These are phyloP conservation scores for Saccharomycopsis hybrid DNA, from an alignment of 1,139 yeast species.

Conservation along the genomic window DNA sequence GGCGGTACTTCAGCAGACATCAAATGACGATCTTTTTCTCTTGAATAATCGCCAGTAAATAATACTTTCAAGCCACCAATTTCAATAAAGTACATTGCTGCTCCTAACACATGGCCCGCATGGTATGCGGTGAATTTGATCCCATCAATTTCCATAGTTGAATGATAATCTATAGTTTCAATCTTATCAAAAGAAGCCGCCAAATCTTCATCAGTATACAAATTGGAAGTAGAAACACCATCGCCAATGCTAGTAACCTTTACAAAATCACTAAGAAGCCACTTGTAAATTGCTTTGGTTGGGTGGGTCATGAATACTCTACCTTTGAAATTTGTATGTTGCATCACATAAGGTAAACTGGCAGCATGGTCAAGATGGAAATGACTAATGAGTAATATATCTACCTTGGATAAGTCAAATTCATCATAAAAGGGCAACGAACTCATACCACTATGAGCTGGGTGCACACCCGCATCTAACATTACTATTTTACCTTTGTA, in stretches of 20 bases:
- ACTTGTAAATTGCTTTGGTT: slow-evolving; percentile 92
- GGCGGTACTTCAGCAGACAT: slow-evolving; percentile 96
- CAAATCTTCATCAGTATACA: slow-evolving; percentile 88
- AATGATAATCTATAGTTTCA: slow-evolving; percentile 92
- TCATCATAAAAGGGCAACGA: slow-evolving; percentile 94
- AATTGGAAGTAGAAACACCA: slow-evolving; percentile 35
- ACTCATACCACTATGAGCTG: slow-evolving; percentile 85
- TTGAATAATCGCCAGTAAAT: slow-evolving; percentile 93
- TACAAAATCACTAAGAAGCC: slow-evolving; percentile 92
- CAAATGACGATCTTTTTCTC: slow-evolving; percentile 93
- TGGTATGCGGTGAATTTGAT: slow-evolving; percentile 95
- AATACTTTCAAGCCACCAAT: slow-evolving; percentile 85
- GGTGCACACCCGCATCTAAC: slow-evolving; percentile 97
- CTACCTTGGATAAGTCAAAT: slow-evolving; percentile 82
- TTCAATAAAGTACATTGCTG: slow-evolving; percentile 95
- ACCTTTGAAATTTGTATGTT: slow-evolving; percentile 88
- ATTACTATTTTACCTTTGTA: slow-evolving; percentile 94
- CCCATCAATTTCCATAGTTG: slow-evolving; percentile 91
- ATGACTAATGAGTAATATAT: slow-evolving; percentile 80
- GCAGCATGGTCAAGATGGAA: slow-evolving; percentile 98
- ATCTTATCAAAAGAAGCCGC: slow-evolving; percentile 81
- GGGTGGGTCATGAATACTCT: slow-evolving; percentile 99
- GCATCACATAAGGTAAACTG: slow-evolving; percentile 95
- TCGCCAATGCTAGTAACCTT: slow-evolving; percentile 74
- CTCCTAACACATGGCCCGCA: slow-evolving; percentile 98